A percentile compares a stretch with the other conserved stretches of the same genome.
These are phyloP conservation scores for Juncus inflexus DNA, from an alignment of 176 grass and related monocot species.

Conservation along the genomic window DNA sequence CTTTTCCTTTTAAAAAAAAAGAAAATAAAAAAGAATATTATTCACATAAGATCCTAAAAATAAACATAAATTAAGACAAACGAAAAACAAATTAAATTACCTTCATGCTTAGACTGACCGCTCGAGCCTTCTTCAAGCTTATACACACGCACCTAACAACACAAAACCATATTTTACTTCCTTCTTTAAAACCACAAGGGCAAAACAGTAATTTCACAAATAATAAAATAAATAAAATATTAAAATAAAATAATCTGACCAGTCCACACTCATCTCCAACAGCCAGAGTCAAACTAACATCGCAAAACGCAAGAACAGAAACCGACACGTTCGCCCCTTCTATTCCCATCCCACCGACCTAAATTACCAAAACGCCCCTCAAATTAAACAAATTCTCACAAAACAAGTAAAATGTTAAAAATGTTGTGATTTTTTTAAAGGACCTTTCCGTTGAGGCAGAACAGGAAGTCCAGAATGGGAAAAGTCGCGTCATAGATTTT, in stretches of 20 bases:
- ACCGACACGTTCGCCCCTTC: conserved; percentile 52
- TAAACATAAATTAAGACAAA: conserved; percentile 25
- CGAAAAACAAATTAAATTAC: conserved; percentile 42
- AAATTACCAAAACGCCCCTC: conserved; percentile 19
- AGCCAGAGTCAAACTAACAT: conserved; percentile 61
- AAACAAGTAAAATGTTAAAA: conserved; percentile 2
- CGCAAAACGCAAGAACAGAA: conserved; percentile 72
- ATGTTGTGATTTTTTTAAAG: conserved; percentile 13
- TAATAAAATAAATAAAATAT: conserved; percentile 7
- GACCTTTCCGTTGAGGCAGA: conserved; percentile 81
- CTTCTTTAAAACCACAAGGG: conserved; percentile 5
- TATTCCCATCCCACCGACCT: conserved; percentile 61
- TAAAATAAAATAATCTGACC: conserved; percentile 55
- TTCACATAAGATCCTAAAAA: not conserved
- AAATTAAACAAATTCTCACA: not conserved
- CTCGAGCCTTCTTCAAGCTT: conserved; percentile 58
- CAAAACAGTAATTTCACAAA: not conserved
- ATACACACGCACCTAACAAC: conserved; percentile 75
- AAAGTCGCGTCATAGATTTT: conserved; percentile 94
- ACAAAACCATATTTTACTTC: conserved; percentile 5
- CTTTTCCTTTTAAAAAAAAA: conserved; percentile 39
- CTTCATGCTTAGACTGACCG: conserved; percentile 71
- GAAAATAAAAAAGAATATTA: conserved; percentile 32
- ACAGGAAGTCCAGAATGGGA: conserved; percentile 68
- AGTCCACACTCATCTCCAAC: conserved; percentile 84